These are phyloP conservation scores for Phytophthora sojae DNA, from an alignment of 352 stramenopile genomes.

Conservation along the genomic window DNA sequence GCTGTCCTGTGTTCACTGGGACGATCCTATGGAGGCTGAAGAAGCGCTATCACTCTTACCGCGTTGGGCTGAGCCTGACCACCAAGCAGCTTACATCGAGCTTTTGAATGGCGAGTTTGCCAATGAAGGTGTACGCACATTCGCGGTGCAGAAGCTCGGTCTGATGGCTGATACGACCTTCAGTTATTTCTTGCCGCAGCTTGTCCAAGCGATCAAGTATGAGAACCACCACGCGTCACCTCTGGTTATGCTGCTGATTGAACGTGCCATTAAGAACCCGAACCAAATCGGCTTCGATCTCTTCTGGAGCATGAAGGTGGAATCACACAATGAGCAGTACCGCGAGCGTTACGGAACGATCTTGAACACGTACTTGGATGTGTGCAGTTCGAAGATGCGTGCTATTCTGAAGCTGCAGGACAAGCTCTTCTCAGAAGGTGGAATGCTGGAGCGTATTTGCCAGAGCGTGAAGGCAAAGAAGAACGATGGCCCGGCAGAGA, in stretches of 20 bases:
- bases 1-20: constrained; percentile 85
- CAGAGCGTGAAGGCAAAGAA: constrained; percentile 88
- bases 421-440: constrained; percentile 81
- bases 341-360: constrained; percentile 83
- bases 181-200: constrained; percentile 88
- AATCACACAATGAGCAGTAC: constrained; percentile 85
- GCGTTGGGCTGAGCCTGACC: constrained; percentile 72
- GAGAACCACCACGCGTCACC: constrained; percentile 88
- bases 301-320: constrained; percentile 92
- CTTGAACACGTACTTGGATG: constrained; percentile 85
- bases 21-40: constrained; percentile 71
- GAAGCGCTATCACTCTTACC: constrained; percentile 75
- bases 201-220: constrained; percentile 92
- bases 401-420: constrained; percentile 93
- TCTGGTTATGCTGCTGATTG: constrained; percentile 81
- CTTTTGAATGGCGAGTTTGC: constrained; percentile 85
- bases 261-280: constrained; percentile 89
- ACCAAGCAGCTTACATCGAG: constrained; percentile 85
- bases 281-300: constrained; percentile 91
- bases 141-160: constrained; percentile 80
- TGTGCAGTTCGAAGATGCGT: constrained; percentile 92
- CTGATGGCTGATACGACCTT: constrained; percentile 90
- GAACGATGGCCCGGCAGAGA: constrained; percentile 78
- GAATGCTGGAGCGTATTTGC: constrained; percentile 86
- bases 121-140: constrained; percentile 73